A percentile compares a stretch with the other conserved stretches of the same genome.
Conservation (phyloP, 164 flowering plant genomes). For the Litsea cubeba region DNA sequence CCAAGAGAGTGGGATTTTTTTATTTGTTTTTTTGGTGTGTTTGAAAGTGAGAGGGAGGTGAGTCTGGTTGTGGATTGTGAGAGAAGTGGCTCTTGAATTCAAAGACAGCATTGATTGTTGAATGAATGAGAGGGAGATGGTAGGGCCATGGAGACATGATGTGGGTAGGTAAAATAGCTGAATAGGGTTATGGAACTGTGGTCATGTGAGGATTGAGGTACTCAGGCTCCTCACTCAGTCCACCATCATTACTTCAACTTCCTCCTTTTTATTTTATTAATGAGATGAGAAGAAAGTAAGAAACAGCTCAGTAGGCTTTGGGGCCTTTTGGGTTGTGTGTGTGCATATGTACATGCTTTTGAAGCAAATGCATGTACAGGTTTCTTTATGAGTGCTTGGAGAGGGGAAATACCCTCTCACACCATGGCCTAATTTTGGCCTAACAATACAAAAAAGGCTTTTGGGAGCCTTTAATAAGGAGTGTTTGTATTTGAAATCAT, state of each 20-base stretch:
- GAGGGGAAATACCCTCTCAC: conserved; percentile 2
- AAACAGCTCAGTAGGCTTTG: conserved; percentile 3
- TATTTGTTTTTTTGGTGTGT: conserved; percentile 16
- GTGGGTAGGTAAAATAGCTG: conserved; percentile 2
- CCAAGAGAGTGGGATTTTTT: conserved; percentile 61
- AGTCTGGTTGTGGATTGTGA: conserved; percentile 30
- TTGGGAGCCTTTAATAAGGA: conserved; percentile 39
- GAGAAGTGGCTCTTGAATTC: conserved; percentile 45
- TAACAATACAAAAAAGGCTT: conserved; percentile 22
- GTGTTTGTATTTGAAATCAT: conserved; percentile 24
- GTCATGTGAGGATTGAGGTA: not conserved
- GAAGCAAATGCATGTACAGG: conserved; percentile 1
- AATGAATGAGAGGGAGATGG: conserved; percentile 12
- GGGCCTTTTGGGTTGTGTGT: not conserved
- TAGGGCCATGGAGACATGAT: conserved; percentile 10
- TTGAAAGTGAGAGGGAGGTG: conserved; percentile 20
- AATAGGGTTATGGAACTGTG: not conserved
- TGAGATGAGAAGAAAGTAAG: not conserved
- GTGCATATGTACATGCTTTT: not conserved
- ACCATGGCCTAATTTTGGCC: conserved; percentile 22
- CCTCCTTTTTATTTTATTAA: not conserved
- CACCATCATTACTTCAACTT: conserved; percentile 7
- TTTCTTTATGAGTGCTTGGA: not conserved
- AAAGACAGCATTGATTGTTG: conserved; percentile 39
- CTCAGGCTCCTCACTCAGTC: conserved; percentile 3